phyloP scores from a whole-genome alignment of 2,329 filamentous ascomycete genomes.

The Scytalidium sp. region DNA sequence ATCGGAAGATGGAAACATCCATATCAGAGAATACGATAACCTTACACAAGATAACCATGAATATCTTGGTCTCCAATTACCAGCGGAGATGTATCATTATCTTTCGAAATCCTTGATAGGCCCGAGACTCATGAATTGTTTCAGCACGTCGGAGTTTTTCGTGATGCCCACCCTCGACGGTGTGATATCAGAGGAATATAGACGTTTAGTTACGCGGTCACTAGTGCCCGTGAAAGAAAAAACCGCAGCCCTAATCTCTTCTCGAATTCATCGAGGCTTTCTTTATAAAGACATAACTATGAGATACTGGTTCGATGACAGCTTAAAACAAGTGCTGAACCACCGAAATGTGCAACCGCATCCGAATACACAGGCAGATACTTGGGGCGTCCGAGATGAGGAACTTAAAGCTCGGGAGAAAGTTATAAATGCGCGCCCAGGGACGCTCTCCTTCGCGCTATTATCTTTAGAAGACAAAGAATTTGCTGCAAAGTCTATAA shows the following conservation, averaged over 20 bases:
- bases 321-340: conserved; percentile 65
- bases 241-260: conserved; percentile 73
- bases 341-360: conserved; percentile 51
- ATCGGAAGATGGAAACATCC: conserved; percentile 58
- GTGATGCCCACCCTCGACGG: conserved; percentile 85
- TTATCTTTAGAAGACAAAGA: conserved; percentile 65
- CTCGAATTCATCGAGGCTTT: conserved; percentile 79
- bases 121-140: conserved; percentile 74
- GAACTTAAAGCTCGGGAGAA: conserved; percentile 41
- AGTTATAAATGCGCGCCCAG: conserved; percentile 35
- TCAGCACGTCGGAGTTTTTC: conserved; percentile 75
- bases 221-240: conserved; percentile 74
- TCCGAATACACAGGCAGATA: conserved; percentile 44
- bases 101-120: conserved; percentile 80
- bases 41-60: conserved; percentile 83
- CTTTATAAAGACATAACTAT: conserved; percentile 75
- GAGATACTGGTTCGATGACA: conserved; percentile 79
- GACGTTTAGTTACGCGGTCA: conserved; percentile 70
- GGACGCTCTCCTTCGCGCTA: conserved; percentile 57
- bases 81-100: conserved; percentile 88
- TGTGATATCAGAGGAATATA: conserved; percentile 76
- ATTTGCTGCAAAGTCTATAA: conserved; percentile 67
- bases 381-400: conserved; percentile 72
- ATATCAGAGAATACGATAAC: conserved; percentile 68
- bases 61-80: conserved; percentile 85